Evolutionary conservation across 2,329 filamentous ascomycete species (phyloP).

Genomic region (Tolypocladium guangdongense): DNA sequence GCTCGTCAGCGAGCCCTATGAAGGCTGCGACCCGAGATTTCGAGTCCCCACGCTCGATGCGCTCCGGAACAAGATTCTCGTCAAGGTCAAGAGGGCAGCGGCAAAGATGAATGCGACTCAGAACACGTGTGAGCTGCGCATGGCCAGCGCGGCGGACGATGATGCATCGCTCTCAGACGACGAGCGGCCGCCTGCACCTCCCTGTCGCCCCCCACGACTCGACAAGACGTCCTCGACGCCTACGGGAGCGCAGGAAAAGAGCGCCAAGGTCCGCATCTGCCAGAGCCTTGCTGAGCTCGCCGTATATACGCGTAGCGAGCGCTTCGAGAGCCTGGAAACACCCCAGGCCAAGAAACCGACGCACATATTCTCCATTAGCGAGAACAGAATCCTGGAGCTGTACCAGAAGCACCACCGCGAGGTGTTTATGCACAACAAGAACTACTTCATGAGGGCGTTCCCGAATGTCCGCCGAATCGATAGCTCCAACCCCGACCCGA

Average conservation of each 20-base stretch:
- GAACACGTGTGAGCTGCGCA: constrained; percentile 11
- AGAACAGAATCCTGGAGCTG: constrained; percentile 57
- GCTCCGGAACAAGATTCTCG: constrained; percentile 67
- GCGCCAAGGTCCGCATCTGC: constrained; percentile 50
- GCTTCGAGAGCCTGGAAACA: constrained; percentile 62
- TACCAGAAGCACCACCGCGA: constrained; percentile 54
- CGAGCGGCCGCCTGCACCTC: constrained; percentile 17
- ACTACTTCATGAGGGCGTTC: constrained; percentile 85
- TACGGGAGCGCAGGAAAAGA: constrained; percentile 10
- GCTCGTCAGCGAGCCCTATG: constrained; percentile 51
- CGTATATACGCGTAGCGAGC: constrained; percentile 78
- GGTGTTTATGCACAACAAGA: constrained; percentile 79
- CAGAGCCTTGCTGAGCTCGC: constrained; percentile 63
- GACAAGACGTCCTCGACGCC: constrained; percentile 2
- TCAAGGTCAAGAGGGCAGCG: constrained; percentile 62
- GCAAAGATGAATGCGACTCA: constrained; percentile 18
- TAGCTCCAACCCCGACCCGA: constrained; percentile 91
- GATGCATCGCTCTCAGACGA: constrained; percentile 33
- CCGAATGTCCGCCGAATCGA: constrained; percentile 67
- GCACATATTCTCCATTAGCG: constrained; percentile 81
- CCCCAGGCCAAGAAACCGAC: constrained; percentile 47
- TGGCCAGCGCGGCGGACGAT: constrained; percentile 18
- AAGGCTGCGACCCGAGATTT: constrained; percentile 39
- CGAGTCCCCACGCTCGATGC: constrained; percentile 60
- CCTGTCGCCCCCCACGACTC: not conserved